A percentile compares a stretch with the other conserved stretches of the same genome.
Evolutionary conservation across 176 grass and related monocot genomes (phyloP).

Genomic region (Secale cereale): DNA sequence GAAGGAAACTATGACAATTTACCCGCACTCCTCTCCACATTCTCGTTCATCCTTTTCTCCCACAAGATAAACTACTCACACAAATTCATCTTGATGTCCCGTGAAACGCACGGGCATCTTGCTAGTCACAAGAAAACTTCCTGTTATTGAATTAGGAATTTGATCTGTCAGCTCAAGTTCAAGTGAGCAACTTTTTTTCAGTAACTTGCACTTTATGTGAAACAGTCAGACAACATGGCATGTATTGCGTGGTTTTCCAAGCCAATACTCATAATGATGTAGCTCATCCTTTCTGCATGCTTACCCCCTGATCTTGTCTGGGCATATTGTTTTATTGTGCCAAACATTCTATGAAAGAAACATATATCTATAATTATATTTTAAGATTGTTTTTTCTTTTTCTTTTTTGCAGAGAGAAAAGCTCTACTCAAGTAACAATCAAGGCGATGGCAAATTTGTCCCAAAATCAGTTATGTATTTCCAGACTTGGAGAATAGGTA

Average conservation of each 20-base stretch:
- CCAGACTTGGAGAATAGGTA: conserved; percentile 97
- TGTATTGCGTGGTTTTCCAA: background rate
- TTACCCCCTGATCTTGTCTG: background rate
- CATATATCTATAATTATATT: background rate
- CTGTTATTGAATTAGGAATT: background rate
- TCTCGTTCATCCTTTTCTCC: too few species aligned
- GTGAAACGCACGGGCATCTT: too few species aligned
- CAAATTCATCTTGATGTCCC: too few species aligned
- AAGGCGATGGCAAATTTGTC: conserved; percentile 65
- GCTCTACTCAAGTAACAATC: conserved; percentile 49
- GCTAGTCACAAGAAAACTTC: background rate
- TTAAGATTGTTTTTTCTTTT: background rate
- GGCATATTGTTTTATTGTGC: background rate
- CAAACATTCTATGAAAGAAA: background rate
- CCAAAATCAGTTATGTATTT: conserved; percentile 90
- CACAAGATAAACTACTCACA: too few species aligned
- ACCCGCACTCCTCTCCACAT: too few species aligned
- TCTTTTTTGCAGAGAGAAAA: conserved; percentile 77
- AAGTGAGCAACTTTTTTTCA: conserved; percentile 5
- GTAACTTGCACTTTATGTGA: conserved; percentile 17
- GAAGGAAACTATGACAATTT: too few species aligned
- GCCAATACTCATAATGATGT: background rate
- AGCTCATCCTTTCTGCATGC: background rate
- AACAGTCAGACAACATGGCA: background rate
- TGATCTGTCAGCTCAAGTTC: background rate